phyloP scores from a whole-genome alignment of 257 asterid genomes.

The Osmanthus fragrans region DNA sequence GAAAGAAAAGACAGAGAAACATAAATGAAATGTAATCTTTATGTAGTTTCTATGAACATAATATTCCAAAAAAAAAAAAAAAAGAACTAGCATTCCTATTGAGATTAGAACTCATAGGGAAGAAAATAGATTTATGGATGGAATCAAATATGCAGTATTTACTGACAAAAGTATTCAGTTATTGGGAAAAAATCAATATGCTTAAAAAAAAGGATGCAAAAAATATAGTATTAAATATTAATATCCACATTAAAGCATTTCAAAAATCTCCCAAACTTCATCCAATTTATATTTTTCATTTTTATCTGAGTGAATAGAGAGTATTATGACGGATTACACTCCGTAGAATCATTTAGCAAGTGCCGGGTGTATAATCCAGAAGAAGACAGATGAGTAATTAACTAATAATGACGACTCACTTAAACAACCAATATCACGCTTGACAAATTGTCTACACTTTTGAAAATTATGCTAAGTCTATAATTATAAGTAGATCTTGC shows the following conservation, averaged over 20 bases:
- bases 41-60: not conserved
- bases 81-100: too few species aligned
- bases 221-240: too few species aligned
- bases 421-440: not conserved
- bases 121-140: too few species aligned
- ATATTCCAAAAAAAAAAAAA: not conserved
- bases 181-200: too few species aligned
- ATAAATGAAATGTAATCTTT: not conserved
- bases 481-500: constrained; percentile 3
- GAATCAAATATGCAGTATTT: too few species aligned
- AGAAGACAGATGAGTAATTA: not conserved
- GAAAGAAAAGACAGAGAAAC: constrained; percentile 13
- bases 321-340: not conserved
- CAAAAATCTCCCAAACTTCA: not conserved
- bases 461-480: not conserved
- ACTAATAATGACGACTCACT: not conserved
- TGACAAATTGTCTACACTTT: not conserved
- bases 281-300: not conserved
- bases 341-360: not conserved
- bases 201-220: too few species aligned
- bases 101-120: too few species aligned
- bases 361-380: not conserved
- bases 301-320: not conserved
- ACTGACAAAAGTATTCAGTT: too few species aligned
- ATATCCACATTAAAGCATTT: not conserved